These are phyloP conservation scores for Botrytis sinoallii DNA, from an alignment of 2,329 filamentous ascomycete species.

Conservation along the genomic window DNA sequence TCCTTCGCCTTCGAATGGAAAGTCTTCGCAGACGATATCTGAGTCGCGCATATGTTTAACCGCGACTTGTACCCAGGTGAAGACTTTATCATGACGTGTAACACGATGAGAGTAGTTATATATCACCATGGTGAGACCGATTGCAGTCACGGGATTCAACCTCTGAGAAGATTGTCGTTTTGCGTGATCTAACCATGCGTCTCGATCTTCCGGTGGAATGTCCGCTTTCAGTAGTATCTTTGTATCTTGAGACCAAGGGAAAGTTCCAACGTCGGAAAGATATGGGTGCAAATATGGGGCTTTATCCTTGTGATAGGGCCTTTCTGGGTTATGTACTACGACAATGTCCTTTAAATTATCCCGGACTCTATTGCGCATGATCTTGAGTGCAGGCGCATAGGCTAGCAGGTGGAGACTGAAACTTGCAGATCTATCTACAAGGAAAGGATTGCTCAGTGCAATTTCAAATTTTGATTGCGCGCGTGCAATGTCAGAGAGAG, in stretches of 20 bases:
- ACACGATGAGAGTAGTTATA: neutral
- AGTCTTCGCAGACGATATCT: neutral
- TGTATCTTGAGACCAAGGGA: neutral
- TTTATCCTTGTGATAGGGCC: too few species aligned
- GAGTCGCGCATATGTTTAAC: neutral
- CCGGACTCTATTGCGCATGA: neutral
- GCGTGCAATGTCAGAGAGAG: neutral
- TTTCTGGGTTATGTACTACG: neutral
- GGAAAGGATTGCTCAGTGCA: neutral
- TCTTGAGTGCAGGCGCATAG: neutral
- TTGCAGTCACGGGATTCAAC: neutral
- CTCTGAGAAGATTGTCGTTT: neutral
- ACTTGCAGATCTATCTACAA: neutral
- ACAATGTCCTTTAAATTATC: neutral
- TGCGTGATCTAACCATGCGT: neutral
- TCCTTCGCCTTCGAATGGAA: neutral
- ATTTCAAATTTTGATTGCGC: neutral
- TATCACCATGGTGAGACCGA: neutral
- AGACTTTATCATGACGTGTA: neutral
- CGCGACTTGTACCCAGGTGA: neutral
- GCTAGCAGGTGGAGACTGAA: neutral
- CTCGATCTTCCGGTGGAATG: neutral
- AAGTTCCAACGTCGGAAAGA: neutral
- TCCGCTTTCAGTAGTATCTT: neutral
- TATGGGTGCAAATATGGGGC: too few species aligned